Evolutionary conservation across 2,329 filamentous ascomycete species (phyloP), one percentile per base, ranked within the genome.

Genomic region (Metarhizium robertsii): DNA sequence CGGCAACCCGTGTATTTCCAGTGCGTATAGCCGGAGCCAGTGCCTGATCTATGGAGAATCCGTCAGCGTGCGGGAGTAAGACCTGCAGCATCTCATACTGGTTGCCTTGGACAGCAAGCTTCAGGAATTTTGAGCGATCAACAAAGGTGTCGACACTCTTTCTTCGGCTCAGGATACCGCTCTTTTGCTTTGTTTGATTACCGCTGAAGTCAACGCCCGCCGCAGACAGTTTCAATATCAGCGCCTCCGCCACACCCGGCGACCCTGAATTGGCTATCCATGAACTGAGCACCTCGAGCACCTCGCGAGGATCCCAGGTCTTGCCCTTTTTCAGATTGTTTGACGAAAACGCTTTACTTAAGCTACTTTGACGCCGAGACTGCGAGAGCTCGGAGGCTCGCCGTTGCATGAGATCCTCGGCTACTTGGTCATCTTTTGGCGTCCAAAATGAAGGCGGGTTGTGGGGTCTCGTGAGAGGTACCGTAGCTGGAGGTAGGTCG

Each of bases 191-290:
- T 7, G 48, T 79, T 53, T 74, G 70, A 47, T 66, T 69, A 14
- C 77, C 71, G 53, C 79, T 77, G 14, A 83, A 63, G 53, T 81
- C 76, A 4, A 79, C 75, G 14, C 80, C 80, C 1, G 71, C 74
- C 1, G 70, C 65, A 40, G 72, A 69, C 38, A 84, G 66, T 64
- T 77, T 79, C 3, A 66, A 69, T 34, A 83, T 74, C 29, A 84
- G 70, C 0, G 77, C 77, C 61, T 83, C 78, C n/a, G 78, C 80
- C 4, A 83, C 75, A 8, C 76, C 80, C 0, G 80, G 73, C 0
- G 78, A 74, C 13, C 79, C 79, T 16, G 66, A 67, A 50, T 74
- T 77, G 40, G 70, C 66, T 55, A 83, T 71, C 61, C 80, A 79
- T 46, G 69, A 67, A 50, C 75, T 69, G 53, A 84, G 69, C 14